Percentiles rank a stretch among this genome's conserved stretches.
Conservation (phyloP, 106 monocot species). For the Iris macrosiphon region DNA sequence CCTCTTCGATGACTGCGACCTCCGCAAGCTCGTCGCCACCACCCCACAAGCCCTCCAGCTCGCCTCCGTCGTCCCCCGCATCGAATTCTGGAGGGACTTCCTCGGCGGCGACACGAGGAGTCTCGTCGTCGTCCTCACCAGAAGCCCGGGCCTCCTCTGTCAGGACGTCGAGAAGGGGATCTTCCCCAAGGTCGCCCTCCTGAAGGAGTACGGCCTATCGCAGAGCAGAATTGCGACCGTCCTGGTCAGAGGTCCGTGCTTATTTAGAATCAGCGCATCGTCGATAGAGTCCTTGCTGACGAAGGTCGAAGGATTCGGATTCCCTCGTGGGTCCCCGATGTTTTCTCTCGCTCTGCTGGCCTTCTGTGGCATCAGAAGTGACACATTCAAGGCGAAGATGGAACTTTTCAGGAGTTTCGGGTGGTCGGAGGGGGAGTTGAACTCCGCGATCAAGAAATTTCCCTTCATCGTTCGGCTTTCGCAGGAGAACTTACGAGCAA, state of each 20-base stretch:
- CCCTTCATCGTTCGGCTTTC: background rate
- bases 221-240: background rate
- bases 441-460: background rate
- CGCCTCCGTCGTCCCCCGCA: background rate
- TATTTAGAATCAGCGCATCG: background rate
- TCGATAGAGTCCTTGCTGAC: background rate
- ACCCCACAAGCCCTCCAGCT: background rate
- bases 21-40: background rate
- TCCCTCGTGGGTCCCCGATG: slow-evolving; percentile 1
- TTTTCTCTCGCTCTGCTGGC: background rate
- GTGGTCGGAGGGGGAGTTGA: slow-evolving; percentile 15
- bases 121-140: background rate
- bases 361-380: background rate
- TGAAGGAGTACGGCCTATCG: slow-evolving; percentile 11
- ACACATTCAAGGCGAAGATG: background rate
- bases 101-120: background rate
- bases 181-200: slow-evolving; percentile 5
- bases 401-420: slow-evolving; percentile 10
- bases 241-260: background rate
- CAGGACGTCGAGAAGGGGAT: slow-evolving; percentile 1
- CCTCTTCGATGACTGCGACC: slow-evolving; percentile 2
- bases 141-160: background rate
- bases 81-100: background rate
- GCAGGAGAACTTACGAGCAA: no score
- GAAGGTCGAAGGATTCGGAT: background rate